phyloP scores from a whole-genome alignment of 2,329 filamentous ascomycete species.

The Colletotrichum sp. region DNA sequence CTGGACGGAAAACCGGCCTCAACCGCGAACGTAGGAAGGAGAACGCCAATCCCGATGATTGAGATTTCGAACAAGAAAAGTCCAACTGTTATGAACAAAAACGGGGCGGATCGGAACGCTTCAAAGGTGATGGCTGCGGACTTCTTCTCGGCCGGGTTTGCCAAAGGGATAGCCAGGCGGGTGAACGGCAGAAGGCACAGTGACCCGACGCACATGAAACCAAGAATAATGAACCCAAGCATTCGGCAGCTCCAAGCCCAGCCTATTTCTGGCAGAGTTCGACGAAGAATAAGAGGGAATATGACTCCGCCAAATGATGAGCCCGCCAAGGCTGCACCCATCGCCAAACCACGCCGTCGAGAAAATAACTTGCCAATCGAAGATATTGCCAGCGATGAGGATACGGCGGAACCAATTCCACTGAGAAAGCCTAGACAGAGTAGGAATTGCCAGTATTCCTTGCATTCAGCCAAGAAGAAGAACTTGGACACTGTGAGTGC shows the following conservation, averaged over 20 bases:
- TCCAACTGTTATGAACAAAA: slow-evolving; percentile 44
- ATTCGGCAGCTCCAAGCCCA: slow-evolving; percentile 32
- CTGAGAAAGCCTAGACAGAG: slow-evolving; percentile 34
- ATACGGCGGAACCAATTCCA: slow-evolving; percentile 43
- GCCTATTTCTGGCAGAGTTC: slow-evolving; percentile 29
- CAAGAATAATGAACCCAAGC: slow-evolving; percentile 32
- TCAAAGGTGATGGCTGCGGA: slow-evolving; percentile 39
- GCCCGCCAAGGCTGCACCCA: slow-evolving; percentile 26
- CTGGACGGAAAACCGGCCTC: slow-evolving; percentile 36
- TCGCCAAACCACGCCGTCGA: slow-evolving; percentile 25
- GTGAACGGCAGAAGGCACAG: slow-evolving; percentile 38
- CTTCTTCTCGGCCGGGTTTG: neutral
- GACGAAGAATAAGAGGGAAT: slow-evolving; percentile 37
- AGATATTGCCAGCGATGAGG: slow-evolving; percentile 37
- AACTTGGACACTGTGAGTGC: slow-evolving; percentile 41
- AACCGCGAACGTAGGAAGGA: slow-evolving; percentile 50
- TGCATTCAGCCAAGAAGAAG: slow-evolving; percentile 50
- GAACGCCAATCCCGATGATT: slow-evolving; percentile 49
- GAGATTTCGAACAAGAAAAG: slow-evolving; percentile 53
- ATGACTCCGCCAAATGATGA: slow-evolving; percentile 30
- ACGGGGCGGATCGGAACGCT: slow-evolving; percentile 44
- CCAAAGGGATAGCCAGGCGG: slow-evolving; percentile 17
- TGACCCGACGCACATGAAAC: slow-evolving; percentile 27
- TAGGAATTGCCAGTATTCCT: slow-evolving; percentile 52
- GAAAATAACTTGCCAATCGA: slow-evolving; percentile 33